phyloP scores from a whole-genome alignment of 768 basidiomycete species.

The Cystofilobasidium macerans region DNA sequence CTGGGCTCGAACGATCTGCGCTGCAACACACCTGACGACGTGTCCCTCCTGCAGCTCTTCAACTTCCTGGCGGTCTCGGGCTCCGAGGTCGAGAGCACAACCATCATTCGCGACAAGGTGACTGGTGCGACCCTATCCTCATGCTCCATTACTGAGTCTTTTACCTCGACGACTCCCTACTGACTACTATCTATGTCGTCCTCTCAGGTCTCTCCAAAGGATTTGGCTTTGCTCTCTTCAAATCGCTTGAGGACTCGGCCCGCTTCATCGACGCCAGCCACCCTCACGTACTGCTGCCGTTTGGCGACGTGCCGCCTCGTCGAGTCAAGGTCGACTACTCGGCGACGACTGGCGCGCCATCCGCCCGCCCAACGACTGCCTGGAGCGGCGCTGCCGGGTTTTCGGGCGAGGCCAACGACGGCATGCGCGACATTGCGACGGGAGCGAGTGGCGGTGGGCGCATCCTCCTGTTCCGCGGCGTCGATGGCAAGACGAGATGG shows the following conservation, averaged over 20 bases:
- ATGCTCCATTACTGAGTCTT: slow-evolving; percentile 26
- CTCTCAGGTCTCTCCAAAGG: slow-evolving; percentile 72
- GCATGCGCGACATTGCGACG: slow-evolving; percentile 89
- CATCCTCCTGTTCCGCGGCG: slow-evolving; percentile 76
- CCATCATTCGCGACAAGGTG: slow-evolving; percentile 91
- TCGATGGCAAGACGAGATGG: slow-evolving; percentile 76
- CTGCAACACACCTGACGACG: not conserved
- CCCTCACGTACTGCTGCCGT: slow-evolving; percentile 51
- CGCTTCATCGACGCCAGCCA: slow-evolving; percentile 74
- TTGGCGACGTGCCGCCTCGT: slow-evolving; percentile 68
- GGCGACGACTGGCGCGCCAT: slow-evolving; percentile 8
- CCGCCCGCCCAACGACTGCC: slow-evolving; percentile 50
- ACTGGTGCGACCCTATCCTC: slow-evolving; percentile 52
- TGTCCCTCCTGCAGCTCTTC: slow-evolving; percentile 14
- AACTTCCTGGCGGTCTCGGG: slow-evolving; percentile 22
- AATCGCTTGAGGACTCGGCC: slow-evolving; percentile 70
- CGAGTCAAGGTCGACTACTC: slow-evolving; percentile 91
- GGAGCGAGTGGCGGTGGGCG: slow-evolving; percentile 42
- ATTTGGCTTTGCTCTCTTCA: slow-evolving; percentile 94
- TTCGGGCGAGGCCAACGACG: slow-evolving; percentile 52
- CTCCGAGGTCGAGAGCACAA: slow-evolving; percentile 42
- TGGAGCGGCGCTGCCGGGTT: slow-evolving; percentile 2
- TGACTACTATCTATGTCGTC: slow-evolving; percentile 32
- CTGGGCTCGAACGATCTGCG: not conserved
- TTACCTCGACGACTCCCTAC: slow-evolving; percentile 67